Evolutionary conservation across 345 rosid species (phyloP).

Genomic region (Dipteronia sinensis): DNA sequence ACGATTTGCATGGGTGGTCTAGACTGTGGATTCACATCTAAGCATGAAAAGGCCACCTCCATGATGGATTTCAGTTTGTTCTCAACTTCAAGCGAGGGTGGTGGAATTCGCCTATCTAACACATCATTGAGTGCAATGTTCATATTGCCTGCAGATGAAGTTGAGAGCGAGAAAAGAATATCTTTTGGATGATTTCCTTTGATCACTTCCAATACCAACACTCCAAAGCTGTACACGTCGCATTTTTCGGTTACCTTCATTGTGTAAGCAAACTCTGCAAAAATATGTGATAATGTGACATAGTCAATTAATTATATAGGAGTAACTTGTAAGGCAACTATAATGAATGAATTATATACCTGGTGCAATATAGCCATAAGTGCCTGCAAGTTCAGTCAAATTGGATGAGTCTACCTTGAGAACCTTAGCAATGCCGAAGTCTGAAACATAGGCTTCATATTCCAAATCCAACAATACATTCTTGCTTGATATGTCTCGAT

Average conservation of each 20-base stretch:
- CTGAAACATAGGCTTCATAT: conserved; percentile 28
- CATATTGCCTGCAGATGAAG: not conserved
- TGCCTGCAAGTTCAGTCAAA: conserved; percentile 24
- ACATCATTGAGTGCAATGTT: not conserved
- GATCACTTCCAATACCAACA: conserved; percentile 20
- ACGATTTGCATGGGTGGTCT: conserved; percentile 37
- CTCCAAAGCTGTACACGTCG: conserved; percentile 29
- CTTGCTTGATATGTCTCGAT: conserved; percentile 31
- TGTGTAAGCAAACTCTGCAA: conserved; percentile 31
- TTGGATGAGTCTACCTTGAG: conserved; percentile 19
- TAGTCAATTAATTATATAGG: too few relatives aligned
- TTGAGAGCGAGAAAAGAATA: not conserved
- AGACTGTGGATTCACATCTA: conserved; percentile 30
- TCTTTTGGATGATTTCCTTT: conserved; percentile 24
- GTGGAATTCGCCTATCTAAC: conserved; percentile 15
- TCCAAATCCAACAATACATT: conserved; percentile 30
- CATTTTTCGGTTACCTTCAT: conserved; percentile 17
- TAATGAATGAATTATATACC: conserved; percentile 16
- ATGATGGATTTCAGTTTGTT: conserved; percentile 8
- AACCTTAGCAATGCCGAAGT: conserved; percentile 21
- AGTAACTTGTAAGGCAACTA: not conserved
- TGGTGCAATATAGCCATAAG: conserved; percentile 34
- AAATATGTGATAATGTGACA: not conserved
- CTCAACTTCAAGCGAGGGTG: not conserved
- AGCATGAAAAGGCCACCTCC: conserved; percentile 29